Conservation (phyloP, 2,329 filamentous ascomycete species). For the Cercospora canescens region DNA sequence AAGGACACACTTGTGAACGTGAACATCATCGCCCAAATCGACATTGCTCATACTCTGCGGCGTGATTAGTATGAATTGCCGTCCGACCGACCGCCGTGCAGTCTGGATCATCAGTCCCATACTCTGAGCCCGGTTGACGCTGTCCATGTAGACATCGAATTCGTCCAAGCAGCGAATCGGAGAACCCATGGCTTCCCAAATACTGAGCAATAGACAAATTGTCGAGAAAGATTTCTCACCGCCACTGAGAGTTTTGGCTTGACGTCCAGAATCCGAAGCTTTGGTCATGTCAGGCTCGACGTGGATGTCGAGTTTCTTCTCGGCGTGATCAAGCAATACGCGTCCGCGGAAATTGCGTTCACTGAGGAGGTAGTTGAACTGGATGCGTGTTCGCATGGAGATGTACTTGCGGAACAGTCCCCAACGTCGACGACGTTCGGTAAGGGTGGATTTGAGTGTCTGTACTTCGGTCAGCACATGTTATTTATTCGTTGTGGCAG, state of each 20-base stretch:
- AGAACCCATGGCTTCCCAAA: constrained; percentile 98
- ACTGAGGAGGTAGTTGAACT: constrained; percentile 84
- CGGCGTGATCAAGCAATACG: constrained; percentile 73
- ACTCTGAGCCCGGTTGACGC: constrained; percentile 88
- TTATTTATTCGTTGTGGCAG: neutral
- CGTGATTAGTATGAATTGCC: constrained; percentile 95
- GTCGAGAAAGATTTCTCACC: constrained; percentile 98
- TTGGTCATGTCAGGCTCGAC: constrained; percentile 70
- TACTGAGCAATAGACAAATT: constrained; percentile 84
- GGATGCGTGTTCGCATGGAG: constrained; percentile 78
- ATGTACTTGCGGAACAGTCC: constrained; percentile 79
- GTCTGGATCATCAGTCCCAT: constrained; percentile 91
- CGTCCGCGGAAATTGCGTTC: constrained; percentile 86
- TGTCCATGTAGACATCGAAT: constrained; percentile 99
- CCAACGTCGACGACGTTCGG: constrained; percentile 73
- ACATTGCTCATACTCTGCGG: constrained; percentile 73
- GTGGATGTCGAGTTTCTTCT: constrained; percentile 73
- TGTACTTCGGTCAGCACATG: constrained; percentile 31
- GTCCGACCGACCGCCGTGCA: constrained; percentile 80
- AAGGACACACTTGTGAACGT: constrained; percentile 63
- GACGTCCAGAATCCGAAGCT: constrained; percentile 68
- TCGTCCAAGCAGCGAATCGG: constrained; percentile 94
- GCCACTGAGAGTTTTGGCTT: constrained; percentile 89
- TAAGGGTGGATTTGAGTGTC: constrained; percentile 61
- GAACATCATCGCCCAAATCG: constrained; percentile 68